These are phyloP conservation scores for Penicillium sp. DNA, from an alignment of 2,329 filamentous ascomycete genomes.

Conservation along the genomic window DNA sequence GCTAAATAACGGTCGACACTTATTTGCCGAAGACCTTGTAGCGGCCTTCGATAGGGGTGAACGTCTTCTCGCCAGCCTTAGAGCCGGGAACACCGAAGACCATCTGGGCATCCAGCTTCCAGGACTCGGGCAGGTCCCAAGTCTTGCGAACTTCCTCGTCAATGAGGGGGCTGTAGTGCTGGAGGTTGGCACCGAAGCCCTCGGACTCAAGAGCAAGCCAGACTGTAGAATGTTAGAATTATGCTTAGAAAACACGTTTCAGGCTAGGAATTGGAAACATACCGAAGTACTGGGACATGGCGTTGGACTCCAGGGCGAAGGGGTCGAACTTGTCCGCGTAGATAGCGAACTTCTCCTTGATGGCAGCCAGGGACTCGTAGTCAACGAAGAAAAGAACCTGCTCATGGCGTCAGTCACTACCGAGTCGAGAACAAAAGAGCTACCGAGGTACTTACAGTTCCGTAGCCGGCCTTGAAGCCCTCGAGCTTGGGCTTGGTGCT, in stretches of 20 bases:
- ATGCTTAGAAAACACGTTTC: background rate
- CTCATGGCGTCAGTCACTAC: background rate
- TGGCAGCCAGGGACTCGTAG: conserved; percentile 59
- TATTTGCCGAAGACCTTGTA: conserved; percentile 39
- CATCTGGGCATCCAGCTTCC: conserved; percentile 78
- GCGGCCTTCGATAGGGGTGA: conserved; percentile 31
- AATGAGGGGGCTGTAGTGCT: conserved; percentile 88
- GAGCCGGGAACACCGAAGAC: conserved; percentile 63
- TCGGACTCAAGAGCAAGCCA: conserved; percentile 81
- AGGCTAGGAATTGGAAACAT: conserved; percentile 4
- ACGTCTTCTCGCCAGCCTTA: conserved; percentile 27
- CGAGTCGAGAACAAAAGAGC: background rate
- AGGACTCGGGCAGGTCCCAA: conserved; percentile 68
- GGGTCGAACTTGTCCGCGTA: conserved; percentile 78
- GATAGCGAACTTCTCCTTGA: conserved; percentile 61
- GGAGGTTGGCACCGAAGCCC: conserved; percentile 80
- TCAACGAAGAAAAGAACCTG: conserved; percentile 80
- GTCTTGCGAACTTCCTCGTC: conserved; percentile 66
- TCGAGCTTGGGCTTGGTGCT: conserved; percentile 45
- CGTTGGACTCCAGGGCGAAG: conserved; percentile 72
- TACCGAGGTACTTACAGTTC: conserved; percentile 59
- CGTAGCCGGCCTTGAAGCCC: conserved; percentile 69
- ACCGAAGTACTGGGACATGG: conserved; percentile 71
- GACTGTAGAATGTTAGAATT: conserved; percentile 34
- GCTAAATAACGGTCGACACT: conserved; percentile 4